Percentiles rank a stretch among this genome's conserved stretches.
These are phyloP conservation scores for Xylaria arbuscula DNA, from an alignment of 2,329 filamentous ascomycete species.

Conservation along the genomic window DNA sequence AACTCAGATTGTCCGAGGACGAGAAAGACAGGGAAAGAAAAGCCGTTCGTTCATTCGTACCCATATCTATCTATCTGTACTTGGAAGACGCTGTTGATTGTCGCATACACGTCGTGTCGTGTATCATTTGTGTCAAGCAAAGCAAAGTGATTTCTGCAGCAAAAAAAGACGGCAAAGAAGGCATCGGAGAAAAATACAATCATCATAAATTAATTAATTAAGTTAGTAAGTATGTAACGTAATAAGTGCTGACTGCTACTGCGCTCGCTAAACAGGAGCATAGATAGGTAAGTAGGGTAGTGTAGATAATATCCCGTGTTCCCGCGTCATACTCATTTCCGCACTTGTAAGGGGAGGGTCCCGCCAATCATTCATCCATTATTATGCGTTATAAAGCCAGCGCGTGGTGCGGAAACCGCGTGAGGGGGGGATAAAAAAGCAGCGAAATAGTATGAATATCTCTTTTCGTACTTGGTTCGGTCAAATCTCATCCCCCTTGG, in stretches of 20 bases:
- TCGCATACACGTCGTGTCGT: too few relatives aligned
- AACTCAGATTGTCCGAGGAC: too few relatives aligned
- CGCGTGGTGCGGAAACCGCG: slow-evolving; percentile 4
- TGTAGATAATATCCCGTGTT: not conserved
- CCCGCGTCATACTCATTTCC: slow-evolving; percentile 25
- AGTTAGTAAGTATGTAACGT: slow-evolving; percentile 16
- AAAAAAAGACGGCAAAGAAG: not conserved
- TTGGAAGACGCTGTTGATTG: too few relatives aligned
- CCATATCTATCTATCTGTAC: too few relatives aligned
- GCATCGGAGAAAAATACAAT: slow-evolving; percentile 3
- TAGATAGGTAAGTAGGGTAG: slow-evolving; percentile 13
- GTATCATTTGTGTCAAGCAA: too few relatives aligned
- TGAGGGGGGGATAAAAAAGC: not conserved
- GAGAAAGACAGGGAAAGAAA: too few relatives aligned
- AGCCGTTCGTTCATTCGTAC: not conserved
- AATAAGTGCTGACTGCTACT: slow-evolving; percentile 14
- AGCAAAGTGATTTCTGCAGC: too few relatives aligned
- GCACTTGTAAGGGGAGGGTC: not conserved
- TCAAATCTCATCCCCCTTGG: not conserved
- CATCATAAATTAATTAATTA: slow-evolving; percentile 32
- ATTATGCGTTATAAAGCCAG: slow-evolving; percentile 8
- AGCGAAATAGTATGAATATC: slow-evolving; percentile 12
- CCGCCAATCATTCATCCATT: slow-evolving; percentile 14
- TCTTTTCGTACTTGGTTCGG: not conserved
- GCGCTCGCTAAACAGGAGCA: slow-evolving; percentile 6